Percentiles rank a stretch among this genome's conserved stretches.
These are phyloP conservation scores for Lactifluus subvellereus DNA, from an alignment of 768 basidiomycete genomes.

Conservation along the genomic window DNA sequence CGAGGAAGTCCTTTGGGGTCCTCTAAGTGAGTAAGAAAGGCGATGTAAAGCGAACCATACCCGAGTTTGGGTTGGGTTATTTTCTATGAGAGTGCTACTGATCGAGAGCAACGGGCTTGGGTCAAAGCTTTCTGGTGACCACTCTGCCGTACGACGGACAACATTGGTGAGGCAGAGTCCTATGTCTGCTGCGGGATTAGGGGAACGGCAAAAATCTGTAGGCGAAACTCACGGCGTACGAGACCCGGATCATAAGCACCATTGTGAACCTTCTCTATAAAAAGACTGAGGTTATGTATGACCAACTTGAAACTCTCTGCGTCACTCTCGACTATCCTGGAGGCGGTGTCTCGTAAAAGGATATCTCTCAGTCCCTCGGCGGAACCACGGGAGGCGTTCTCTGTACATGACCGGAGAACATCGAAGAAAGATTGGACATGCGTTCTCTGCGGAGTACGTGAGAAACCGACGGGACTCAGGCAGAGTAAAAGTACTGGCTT, in stretches of 20 bases:
- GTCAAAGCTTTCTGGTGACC: slow-evolving; percentile 43
- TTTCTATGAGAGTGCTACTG: slow-evolving; percentile 46
- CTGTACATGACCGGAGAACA: slow-evolving; percentile 17
- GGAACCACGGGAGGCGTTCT: neutral
- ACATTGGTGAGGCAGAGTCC: slow-evolving; percentile 49
- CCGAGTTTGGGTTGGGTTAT: slow-evolving; percentile 53
- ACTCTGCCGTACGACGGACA: slow-evolving; percentile 55
- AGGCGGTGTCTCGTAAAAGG: slow-evolving; percentile 34
- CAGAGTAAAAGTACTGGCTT: slow-evolving; percentile 35
- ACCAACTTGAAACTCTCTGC: slow-evolving; percentile 45
- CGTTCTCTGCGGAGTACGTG: slow-evolving; percentile 10
- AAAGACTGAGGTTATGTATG: slow-evolving; percentile 51
- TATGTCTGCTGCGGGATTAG: slow-evolving; percentile 38
- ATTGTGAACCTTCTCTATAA: slow-evolving; percentile 53
- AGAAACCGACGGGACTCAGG: neutral
- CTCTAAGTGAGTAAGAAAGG: neutral
- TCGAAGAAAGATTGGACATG: slow-evolving; percentile 8
- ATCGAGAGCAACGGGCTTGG: slow-evolving; percentile 52
- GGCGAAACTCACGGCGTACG: slow-evolving; percentile 43
- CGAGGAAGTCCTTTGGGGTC: slow-evolving; percentile 47
- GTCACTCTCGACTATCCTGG: slow-evolving; percentile 45
- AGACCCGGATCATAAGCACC: slow-evolving; percentile 46
- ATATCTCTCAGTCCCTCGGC: slow-evolving; percentile 36
- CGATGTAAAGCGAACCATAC: slow-evolving; percentile 31
- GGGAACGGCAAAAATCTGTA: neutral